phyloP scores from a whole-genome alignment of 192 early-diverging fungal genomes.

The Coemansia sp. region DNA sequence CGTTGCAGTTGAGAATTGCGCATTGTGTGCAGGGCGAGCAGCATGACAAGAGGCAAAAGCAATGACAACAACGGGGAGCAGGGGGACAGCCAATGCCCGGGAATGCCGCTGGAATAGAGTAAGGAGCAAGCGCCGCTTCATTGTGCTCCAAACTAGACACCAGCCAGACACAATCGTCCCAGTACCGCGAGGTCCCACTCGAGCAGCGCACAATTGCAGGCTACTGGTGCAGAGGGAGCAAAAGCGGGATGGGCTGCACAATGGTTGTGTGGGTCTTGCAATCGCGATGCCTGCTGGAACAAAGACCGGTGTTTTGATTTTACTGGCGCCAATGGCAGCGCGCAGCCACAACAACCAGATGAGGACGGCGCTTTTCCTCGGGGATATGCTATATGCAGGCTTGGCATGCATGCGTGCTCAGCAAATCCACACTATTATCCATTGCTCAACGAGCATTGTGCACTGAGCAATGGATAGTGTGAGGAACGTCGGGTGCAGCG shows the following conservation, averaged over 20 bases:
- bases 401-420: slow-evolving; percentile 8
- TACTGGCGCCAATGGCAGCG: slow-evolving; percentile 2
- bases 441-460: too few species aligned
- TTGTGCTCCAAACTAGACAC: neutral
- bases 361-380: neutral
- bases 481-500: too few species aligned
- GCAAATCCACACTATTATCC: slow-evolving; percentile 7
- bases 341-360: slow-evolving; percentile 6
- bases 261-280: slow-evolving; percentile 5
- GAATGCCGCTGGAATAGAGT: slow-evolving; percentile 4
- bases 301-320: neutral
- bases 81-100: slow-evolving; percentile 2
- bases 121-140: neutral
- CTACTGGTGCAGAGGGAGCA: neutral
- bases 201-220: slow-evolving; percentile 5
- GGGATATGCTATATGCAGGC: slow-evolving; percentile 8
- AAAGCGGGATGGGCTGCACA: slow-evolving; percentile 10
- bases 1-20: neutral
- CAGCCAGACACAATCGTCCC: neutral
- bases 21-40: neutral
- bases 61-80: neutral
- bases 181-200: neutral
- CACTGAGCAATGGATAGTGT: too few species aligned
- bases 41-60: neutral
- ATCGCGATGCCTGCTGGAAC: slow-evolving; percentile 5